Evolutionary conservation across 148 eudicot species (phyloP).

Genomic region (Diospyros lotus): DNA sequence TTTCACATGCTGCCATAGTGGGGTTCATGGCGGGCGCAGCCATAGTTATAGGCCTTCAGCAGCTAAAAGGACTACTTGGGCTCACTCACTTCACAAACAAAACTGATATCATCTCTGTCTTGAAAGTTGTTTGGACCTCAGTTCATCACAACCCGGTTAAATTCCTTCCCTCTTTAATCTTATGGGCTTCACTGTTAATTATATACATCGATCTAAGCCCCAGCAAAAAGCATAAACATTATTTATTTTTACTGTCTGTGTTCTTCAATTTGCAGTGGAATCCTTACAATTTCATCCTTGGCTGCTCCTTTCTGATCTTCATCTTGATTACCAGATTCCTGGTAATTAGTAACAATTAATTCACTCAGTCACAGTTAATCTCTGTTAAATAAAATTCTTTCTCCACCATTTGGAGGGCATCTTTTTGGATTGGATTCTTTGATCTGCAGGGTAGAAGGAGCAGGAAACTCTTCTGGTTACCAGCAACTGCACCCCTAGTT

Average conservation of each 20-base stretch:
- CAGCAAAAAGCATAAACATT: too few species aligned
- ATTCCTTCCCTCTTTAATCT: not conserved
- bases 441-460: constrained; percentile 33
- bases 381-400: too few species aligned
- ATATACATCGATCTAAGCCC: too few species aligned
- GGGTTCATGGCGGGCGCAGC: constrained; percentile 72
- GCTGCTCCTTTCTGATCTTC: constrained; percentile 46
- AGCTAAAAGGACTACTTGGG: constrained; percentile 55
- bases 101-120: constrained; percentile 51
- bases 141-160: constrained; percentile 25
- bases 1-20: constrained; percentile 57
- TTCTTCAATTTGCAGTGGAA: constrained; percentile 25
- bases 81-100: constrained; percentile 40
- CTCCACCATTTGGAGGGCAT: too few species aligned
- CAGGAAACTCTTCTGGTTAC: constrained; percentile 43
- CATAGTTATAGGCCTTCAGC: constrained; percentile 52
- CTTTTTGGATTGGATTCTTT: not conserved
- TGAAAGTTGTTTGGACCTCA: constrained; percentile 32
- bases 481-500: constrained; percentile 45
- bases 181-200: too few species aligned
- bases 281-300: constrained; percentile 42
- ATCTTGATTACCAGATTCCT: constrained; percentile 34
- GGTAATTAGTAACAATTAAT: constrained; percentile 19
- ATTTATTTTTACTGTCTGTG: not conserved
- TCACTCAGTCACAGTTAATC: too few species aligned